phyloP scores from a whole-genome alignment of 2,329 filamentous ascomycete genomes.

The Phialophora tarda region DNA sequence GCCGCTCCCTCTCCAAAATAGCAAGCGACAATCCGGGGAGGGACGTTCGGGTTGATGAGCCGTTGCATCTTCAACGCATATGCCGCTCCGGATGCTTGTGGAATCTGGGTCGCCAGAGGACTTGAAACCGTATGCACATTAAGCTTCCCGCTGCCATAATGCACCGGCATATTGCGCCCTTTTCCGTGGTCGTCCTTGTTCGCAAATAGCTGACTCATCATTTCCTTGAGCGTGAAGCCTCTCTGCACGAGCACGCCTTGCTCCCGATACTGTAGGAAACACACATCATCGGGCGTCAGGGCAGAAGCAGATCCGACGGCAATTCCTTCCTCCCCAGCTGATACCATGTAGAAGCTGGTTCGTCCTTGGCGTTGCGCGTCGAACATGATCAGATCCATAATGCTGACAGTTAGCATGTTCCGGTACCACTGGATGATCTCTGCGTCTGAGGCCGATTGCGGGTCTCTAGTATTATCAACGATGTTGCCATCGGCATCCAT shows the following conservation, averaged over 20 bases:
- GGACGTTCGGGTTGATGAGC: constrained; percentile 70
- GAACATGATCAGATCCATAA: constrained; percentile 98
- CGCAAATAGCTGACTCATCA: constrained; percentile 94
- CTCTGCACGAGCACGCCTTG: constrained; percentile 88
- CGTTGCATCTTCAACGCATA: constrained; percentile 86
- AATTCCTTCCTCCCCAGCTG: constrained; percentile 91
- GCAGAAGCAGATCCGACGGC: constrained; percentile 87
- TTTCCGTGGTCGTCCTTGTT: constrained; percentile 79
- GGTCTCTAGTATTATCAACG: constrained; percentile 73
- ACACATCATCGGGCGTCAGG: constrained; percentile 79
- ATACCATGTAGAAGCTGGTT: constrained; percentile 95
- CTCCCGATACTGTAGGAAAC: constrained; percentile 95
- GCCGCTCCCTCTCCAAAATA: constrained; percentile 93
- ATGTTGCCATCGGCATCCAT: constrained; percentile 87
- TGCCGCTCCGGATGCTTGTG: constrained; percentile 83
- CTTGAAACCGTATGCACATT: constrained; percentile 92
- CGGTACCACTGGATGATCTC: constrained; percentile 67
- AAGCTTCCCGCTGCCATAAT: constrained; percentile 77
- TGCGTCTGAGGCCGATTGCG: constrained; percentile 67
- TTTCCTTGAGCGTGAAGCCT: constrained; percentile 83
- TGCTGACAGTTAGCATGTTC: constrained; percentile 72
- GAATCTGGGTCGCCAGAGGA: constrained; percentile 84
- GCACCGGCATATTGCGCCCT: constrained; percentile 95
- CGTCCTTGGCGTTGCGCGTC: constrained; percentile 95
- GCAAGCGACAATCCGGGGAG: constrained; percentile 73